Conservation (phyloP, 169 alveolate species). For the Plasmodium blacklocki region DNA sequence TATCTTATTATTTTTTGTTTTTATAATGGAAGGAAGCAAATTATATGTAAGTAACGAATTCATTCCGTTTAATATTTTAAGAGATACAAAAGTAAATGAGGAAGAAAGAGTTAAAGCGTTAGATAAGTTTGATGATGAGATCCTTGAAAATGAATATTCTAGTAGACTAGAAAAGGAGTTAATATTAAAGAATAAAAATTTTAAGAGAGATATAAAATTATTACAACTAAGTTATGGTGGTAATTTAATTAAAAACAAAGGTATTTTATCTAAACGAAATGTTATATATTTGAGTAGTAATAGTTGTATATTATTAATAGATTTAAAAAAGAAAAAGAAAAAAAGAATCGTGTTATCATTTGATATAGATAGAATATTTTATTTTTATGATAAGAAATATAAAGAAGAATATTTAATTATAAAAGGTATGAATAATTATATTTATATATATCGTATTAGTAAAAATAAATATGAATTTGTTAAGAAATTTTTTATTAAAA, state of each 20-base stretch:
- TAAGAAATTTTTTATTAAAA: slow-evolving; percentile 49
- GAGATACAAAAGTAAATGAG: neutral
- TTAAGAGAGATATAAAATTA: slow-evolving; percentile 12
- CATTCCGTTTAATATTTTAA: neutral
- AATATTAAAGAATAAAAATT: slow-evolving; percentile 18
- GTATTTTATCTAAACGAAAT: slow-evolving; percentile 21
- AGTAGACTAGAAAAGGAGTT: slow-evolving; percentile 25
- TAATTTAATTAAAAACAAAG: slow-evolving; percentile 35
- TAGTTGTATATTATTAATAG: slow-evolving; percentile 21
- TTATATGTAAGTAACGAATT: neutral
- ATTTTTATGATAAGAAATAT: slow-evolving; percentile 33
- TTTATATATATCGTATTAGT: slow-evolving; percentile 39
- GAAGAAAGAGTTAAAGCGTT: neutral
- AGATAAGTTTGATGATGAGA: slow-evolving; percentile 15
- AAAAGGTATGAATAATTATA: slow-evolving; percentile 27
- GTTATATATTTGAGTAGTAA: slow-evolving; percentile 19
- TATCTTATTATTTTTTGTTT: neutral
- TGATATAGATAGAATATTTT: slow-evolving; percentile 48
- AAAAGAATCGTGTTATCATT: slow-evolving; percentile 54
- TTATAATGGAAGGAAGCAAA: neutral
- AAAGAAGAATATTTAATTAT: slow-evolving; percentile 61
- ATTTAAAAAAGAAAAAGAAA: slow-evolving; percentile 49
- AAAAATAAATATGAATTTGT: slow-evolving; percentile 15
- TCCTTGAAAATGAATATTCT: slow-evolving; percentile 29
- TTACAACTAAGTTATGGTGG: slow-evolving; percentile 20